Evolutionary conservation across 1,139 yeast species (phyloP), one percentile per base, ranked within the genome.

Genomic region (Arxiozyma telluris): DNA sequence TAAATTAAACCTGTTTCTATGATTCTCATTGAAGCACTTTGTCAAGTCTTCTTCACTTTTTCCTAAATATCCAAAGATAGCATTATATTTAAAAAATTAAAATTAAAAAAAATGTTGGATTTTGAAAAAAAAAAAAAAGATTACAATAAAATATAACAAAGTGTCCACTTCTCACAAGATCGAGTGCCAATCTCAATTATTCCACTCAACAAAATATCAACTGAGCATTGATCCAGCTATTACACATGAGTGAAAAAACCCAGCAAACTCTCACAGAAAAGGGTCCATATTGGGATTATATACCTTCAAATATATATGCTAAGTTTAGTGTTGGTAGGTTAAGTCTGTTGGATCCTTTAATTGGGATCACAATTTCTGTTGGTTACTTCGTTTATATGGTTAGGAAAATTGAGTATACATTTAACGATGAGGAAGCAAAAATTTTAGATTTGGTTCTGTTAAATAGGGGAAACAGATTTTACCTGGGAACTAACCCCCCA

Each of bases 401-500:
- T 41, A n/a, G 22, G 4, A 22, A 44, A 20, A 44, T 48, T 21
- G 41, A 21, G 2, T 15, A 48, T 30, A 30, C 21, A 9, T 4
- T 45, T 11, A 38, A 34, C 21, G 23, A 44, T 15, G 34, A 25
- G 8, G 51, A 52, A 25, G 15, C 4, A 21, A n/a, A 18, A 9
- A 20, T 52, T 17, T 21, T 18, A 4, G 12, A 18, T 38, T 47
- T 58, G 22, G 60, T 57, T 9, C 39, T 44, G 25, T 22, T 54
- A 17, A 22, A 41, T 41, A 45, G n/a, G 22, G 21, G 42, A n/a
- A 44, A 47, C 25, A 53, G 47, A 17, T 64, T 65, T 49, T 55
- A 53, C 34, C 49, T 64, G 23, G 52, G 48, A 25, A 48, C 58
- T 12, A 49, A 53, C 11, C 63, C 64, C 7, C 62, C 66, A 17